phyloP scores from a whole-genome alignment of 1,139 yeast genomes.

The Candida tetrigidarum region DNA sequence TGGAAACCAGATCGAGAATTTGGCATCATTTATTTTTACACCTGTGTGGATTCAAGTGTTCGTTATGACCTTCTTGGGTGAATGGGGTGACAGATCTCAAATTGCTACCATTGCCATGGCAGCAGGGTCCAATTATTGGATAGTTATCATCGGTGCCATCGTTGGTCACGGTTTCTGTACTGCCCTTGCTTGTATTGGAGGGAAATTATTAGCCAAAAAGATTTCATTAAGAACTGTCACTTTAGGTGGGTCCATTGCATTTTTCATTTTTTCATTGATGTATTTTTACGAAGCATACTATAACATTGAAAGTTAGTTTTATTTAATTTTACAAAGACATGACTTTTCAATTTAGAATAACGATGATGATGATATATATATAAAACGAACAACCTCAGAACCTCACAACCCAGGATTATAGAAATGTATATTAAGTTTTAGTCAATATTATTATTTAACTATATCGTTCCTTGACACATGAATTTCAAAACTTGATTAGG shows the following conservation, averaged over 20 bases:
- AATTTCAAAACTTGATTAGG: conserved; percentile 46
- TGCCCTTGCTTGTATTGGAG: conserved; percentile 91
- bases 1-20: conserved; percentile 46
- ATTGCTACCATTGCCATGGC: conserved; percentile 99
- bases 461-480: conserved; percentile 42
- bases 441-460: conserved; percentile 2
- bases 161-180: conserved; percentile 93
- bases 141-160: conserved; percentile 86
- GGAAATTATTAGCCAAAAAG: conserved; percentile 84
- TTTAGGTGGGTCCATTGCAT: conserved; percentile 86
- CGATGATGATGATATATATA: background rate
- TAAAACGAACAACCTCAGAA: background rate
- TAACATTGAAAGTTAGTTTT: conserved; percentile 24
- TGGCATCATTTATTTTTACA: conserved; percentile 69
- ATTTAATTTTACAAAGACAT: background rate
- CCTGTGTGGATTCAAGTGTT: conserved; percentile 96
- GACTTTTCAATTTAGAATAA: background rate
- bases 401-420: background rate
- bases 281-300: conserved; percentile 73
- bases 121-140: conserved; percentile 93
- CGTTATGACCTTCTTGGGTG: conserved; percentile 95
- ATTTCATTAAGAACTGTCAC: conserved; percentile 93
- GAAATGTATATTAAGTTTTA: background rate
- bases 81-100: conserved; percentile 99
- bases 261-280: conserved; percentile 77